These are phyloP conservation scores for Neonectria hederae DNA, from an alignment of 2,329 filamentous ascomycete species.

Conservation along the genomic window DNA sequence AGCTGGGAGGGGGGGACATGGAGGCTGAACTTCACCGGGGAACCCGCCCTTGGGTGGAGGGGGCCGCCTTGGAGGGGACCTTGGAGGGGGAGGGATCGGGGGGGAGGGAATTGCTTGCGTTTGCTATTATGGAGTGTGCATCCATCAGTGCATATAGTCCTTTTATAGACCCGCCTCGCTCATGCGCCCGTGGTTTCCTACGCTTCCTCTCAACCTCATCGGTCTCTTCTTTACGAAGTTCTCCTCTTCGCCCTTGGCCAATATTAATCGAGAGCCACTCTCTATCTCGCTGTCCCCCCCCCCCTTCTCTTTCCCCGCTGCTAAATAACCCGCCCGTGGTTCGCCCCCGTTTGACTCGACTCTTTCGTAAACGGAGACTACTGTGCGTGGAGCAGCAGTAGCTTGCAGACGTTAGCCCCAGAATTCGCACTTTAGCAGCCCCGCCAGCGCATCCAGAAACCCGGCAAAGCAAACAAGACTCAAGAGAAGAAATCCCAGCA, in stretches of 20 bases:
- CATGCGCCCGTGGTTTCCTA: conserved; percentile 33
- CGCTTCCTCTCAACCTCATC: conserved; percentile 1
- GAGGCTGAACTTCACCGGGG: conserved; percentile 16
- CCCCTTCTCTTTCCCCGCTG: neutral
- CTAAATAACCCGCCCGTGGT: neutral
- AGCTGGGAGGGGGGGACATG: neutral
- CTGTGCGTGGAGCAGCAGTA: conserved; percentile 12
- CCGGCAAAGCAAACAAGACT: neutral
- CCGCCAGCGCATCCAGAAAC: conserved; percentile 13
- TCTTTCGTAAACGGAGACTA: conserved; percentile 16
- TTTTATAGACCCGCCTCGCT: conserved; percentile 39
- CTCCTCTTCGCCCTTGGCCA: conserved; percentile 1
- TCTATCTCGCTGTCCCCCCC: neutral
- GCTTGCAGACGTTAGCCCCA: conserved; percentile 17
- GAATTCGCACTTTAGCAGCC: neutral
- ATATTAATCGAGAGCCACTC: neutral
- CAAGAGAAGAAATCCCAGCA: neutral
- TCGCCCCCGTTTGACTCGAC: conserved; percentile 17
- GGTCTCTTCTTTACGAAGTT: neutral
- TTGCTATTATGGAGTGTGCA: conserved; percentile 1
- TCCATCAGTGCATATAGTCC: conserved; percentile 21
- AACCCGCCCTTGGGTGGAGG: conserved; percentile 10
- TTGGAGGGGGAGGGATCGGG: neutral
- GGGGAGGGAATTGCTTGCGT: neutral
- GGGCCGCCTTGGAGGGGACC: neutral